A percentile compares a stretch with the other conserved stretches of the same genome.
Evolutionary conservation across 2,329 filamentous ascomycete genomes (phyloP).

Genomic region (Paramyrothecium sp.): DNA sequence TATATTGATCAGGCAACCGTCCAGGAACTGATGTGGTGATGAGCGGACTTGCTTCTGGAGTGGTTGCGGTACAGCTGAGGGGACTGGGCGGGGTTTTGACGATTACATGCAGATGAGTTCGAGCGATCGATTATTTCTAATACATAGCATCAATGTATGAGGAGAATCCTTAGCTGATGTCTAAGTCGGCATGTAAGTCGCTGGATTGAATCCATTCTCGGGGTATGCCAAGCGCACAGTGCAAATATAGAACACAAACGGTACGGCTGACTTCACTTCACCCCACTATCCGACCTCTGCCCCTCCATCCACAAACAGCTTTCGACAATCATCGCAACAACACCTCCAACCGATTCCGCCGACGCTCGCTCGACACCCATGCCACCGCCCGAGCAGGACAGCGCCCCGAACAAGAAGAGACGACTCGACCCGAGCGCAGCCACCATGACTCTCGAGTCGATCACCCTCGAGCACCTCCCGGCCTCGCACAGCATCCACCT

Average conservation of each 20-base stretch:
- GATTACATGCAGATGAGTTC: too few relatives aligned
- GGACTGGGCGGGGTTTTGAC: too few relatives aligned
- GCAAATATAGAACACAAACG: too few relatives aligned
- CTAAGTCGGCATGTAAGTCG: too few relatives aligned
- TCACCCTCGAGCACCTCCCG: slow-evolving; percentile 76
- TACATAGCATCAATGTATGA: too few relatives aligned
- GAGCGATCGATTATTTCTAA: too few relatives aligned
- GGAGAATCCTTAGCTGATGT: too few relatives aligned
- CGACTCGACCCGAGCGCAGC: slow-evolving; percentile 1
- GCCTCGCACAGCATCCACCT: slow-evolving; percentile 65
- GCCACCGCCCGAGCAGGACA: neutral
- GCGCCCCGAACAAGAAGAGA: neutral
- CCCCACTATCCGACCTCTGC: neutral
- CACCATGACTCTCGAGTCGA: slow-evolving; percentile 59
- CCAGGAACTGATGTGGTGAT: too few relatives aligned
- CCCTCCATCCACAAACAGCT: neutral
- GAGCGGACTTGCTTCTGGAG: too few relatives aligned
- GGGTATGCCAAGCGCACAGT: too few relatives aligned
- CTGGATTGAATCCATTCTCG: too few relatives aligned
- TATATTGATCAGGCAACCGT: neutral
- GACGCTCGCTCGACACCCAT: neutral
- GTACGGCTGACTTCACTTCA: neutral
- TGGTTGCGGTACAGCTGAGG: too few relatives aligned
- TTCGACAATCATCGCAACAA: neutral
- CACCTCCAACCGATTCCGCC: neutral